Evolutionary conservation across 805 yeast genomes (phyloP).

Genomic region (Cyberlindnera bimundalis): DNA sequence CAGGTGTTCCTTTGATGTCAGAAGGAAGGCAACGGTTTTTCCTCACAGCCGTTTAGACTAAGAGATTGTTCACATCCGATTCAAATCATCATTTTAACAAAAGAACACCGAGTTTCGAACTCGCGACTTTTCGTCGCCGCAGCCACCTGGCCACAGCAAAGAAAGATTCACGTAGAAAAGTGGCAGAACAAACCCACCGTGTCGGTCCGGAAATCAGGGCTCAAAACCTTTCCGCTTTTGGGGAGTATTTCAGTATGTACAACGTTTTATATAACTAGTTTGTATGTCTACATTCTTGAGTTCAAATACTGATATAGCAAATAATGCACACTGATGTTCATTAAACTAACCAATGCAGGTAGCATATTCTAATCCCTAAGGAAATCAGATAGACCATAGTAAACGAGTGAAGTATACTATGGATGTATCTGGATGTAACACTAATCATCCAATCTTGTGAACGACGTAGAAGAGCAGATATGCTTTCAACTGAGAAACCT

Average conservation of each 20-base stretch:
- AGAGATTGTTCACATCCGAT: constrained; percentile 32
- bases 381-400: no score
- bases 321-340: no score
- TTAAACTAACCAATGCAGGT: background rate
- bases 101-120: constrained; percentile 19
- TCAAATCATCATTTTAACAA: constrained; percentile 26
- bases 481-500: constrained; percentile 70
- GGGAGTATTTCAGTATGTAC: no score
- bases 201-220: constrained; percentile 6
- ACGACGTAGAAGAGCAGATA: constrained; percentile 71
- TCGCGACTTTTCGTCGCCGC: constrained; percentile 10
- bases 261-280: no score
- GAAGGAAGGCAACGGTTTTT: constrained; percentile 31
- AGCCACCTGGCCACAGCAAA: constrained; percentile 20
- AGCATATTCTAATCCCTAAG: no score
- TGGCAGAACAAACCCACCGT: constrained; percentile 6
- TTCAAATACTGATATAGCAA: no score
- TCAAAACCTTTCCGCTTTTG: no score
- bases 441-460: constrained; percentile 18
- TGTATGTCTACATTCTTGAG: no score
- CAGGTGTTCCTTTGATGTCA: constrained; percentile 21
- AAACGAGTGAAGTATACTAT: no score
- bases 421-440: no score
- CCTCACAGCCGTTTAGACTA: constrained; percentile 28
- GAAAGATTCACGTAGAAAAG: constrained; percentile 15